Percentiles rank a stretch among this genome's conserved stretches.
Conservation (phyloP, 768 basidiomycete species). For the Russula emetica region DNA sequence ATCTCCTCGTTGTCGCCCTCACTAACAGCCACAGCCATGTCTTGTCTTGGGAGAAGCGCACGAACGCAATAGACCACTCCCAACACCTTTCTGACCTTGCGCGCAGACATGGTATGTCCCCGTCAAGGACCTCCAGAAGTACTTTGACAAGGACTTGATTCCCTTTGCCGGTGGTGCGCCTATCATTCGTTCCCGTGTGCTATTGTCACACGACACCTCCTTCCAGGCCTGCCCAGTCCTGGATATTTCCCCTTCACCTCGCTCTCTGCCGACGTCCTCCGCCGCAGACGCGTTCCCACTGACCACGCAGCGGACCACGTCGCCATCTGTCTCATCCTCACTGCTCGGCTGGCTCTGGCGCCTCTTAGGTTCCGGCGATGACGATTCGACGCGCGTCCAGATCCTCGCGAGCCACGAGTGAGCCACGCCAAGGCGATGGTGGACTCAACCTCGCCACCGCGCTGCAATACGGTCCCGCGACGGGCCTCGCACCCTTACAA, state of each 20-base stretch:
- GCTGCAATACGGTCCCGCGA: conserved; percentile 54
- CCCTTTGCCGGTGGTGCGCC: conserved; percentile 63
- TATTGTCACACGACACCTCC: not conserved
- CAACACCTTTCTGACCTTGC: conserved; percentile 61
- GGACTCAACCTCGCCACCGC: conserved; percentile 41
- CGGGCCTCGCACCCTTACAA: conserved; percentile 55
- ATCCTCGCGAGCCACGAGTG: no score
- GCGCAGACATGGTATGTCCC: no score
- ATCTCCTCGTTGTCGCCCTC: conserved; percentile 30
- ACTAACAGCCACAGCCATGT: conserved; percentile 26
- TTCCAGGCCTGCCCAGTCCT: conserved; percentile 58
- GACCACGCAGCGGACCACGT: conserved; percentile 14
- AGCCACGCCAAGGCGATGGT: conserved; percentile 39
- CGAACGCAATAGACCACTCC: conserved; percentile 59
- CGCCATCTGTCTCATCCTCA: conserved; percentile 29
- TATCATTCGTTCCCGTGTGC: not conserved
- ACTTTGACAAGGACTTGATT: conserved; percentile 52
- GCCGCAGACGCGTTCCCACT: conserved; percentile 49
- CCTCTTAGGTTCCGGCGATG: conserved; percentile 40
- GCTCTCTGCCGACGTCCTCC: conserved; percentile 52
- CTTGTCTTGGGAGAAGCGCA: conserved; percentile 36
- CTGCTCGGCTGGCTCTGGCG: conserved; percentile 57
- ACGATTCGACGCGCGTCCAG: conserved; percentile 46
- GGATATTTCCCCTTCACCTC: conserved; percentile 67
- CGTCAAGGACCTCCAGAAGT: conserved; percentile 45